These are phyloP conservation scores for Diphasiastrum complanatum DNA, from an alignment of 83 land plant species.

Conservation along the genomic window DNA sequence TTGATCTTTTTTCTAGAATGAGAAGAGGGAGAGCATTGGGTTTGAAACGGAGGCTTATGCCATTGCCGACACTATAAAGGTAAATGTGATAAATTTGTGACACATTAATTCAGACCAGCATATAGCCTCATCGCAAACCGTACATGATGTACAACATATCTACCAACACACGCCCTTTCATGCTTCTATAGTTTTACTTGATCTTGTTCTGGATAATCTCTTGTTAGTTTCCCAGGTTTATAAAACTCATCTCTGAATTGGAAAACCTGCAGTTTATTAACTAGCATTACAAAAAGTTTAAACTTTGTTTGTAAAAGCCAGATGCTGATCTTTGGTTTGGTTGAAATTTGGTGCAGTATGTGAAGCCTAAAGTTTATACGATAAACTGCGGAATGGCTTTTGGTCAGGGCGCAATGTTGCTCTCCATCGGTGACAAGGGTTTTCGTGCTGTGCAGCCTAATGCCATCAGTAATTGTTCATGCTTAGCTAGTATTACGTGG, in stretches of 20 bases:
- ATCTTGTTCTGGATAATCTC: not conserved
- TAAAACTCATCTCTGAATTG: not conserved
- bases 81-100: too few relatives aligned
- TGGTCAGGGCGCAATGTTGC: constrained; percentile 94
- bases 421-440: constrained; percentile 78
- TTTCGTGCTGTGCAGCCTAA: constrained; percentile 69
- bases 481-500: not conserved
- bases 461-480: constrained; percentile 47
- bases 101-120: not conserved
- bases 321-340: not conserved
- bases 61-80: constrained; percentile 75
- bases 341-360: constrained; percentile 37
- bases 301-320: not conserved
- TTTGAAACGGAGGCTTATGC: constrained; percentile 96
- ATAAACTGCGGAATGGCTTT: constrained; percentile 73
- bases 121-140: not conserved
- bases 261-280: too few relatives aligned
- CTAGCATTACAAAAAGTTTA: too few relatives aligned
- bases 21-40: constrained; percentile 68
- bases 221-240: not conserved
- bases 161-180: not conserved
- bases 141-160: not conserved
- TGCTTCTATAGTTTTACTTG: not conserved
- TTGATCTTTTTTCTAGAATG: constrained; percentile 42
- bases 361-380: constrained; percentile 65